Base-by-base conservation (phyloP, 345 rosid genomes). In the Eucalyptus erythrocorys region DNA sequence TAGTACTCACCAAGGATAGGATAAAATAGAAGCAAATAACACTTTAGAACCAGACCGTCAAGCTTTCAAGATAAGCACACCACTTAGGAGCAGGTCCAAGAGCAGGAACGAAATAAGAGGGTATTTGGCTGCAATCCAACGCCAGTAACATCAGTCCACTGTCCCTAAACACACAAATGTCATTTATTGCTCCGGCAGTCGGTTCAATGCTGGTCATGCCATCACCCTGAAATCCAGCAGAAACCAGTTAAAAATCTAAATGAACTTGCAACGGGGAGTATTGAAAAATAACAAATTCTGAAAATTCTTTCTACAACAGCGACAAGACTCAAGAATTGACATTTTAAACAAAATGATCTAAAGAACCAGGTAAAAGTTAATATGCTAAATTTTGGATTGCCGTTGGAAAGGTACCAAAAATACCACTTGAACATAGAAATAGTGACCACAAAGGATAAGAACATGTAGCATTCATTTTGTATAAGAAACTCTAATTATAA, bases 41-140 rank as follows among this genome's bases (percentile, higher is more conserved):
- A 79, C 15, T 49, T 86, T 13, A 64, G 89, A 79, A 90, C 86
- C 89, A 87, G 84, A 97, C 99, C 93, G 99, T 98, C 88, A 95
- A 82, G 91, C 92, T 95, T 90, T 98, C 99, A 85, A 98, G 93
- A 47, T 92, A 86, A 85, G 98, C 91, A 91, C 97, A 95, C 99
- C 99, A 98, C 87, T 94, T 96, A 66, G 99, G 99, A 87, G 98
- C 96, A 92, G 99, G 97, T 90, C 99, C 99, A 68, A 97, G 92
- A 88, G 96, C 95, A 92, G 99, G 99, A 91, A 98, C 90, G 87
- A 95, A 98, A 91, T 97, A 95, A 89, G 98, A 93, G 64, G 98
- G 98, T 91, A 97, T 97, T 91, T 94, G 94, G 94, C 97, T 91
- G 91, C 95, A 86, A 90, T 98, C 99, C 92, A 98, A 91, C 85